phyloP scores from a whole-genome alignment of 768 basidiomycete species.

The Mrakia hoshinonis region DNA sequence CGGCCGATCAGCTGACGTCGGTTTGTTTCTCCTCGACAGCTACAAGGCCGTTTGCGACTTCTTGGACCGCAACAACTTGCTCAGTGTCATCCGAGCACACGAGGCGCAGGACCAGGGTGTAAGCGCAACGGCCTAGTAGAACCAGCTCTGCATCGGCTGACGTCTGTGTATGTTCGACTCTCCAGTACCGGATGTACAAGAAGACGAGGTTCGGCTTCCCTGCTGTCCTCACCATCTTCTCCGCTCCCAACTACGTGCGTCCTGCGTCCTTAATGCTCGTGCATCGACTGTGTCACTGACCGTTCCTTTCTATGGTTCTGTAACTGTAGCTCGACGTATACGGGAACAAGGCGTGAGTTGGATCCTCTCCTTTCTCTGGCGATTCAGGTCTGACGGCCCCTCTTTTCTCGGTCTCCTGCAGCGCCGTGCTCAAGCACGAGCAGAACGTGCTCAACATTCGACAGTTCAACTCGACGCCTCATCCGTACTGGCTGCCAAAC shows the following conservation, averaged over 20 bases:
- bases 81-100: slow-evolving; percentile 94
- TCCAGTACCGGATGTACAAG: slow-evolving; percentile 85
- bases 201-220: slow-evolving; percentile 98
- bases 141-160: neutral
- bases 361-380: neutral
- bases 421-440: slow-evolving; percentile 93
- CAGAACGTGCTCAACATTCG: slow-evolving; percentile 82
- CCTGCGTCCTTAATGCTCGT: neutral
- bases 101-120: slow-evolving; percentile 72
- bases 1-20: neutral
- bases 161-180: neutral
- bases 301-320: neutral
- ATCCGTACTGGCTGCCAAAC: slow-evolving; percentile 67
- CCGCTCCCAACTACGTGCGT: slow-evolving; percentile 53
- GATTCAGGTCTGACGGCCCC: neutral
- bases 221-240: slow-evolving; percentile 99
- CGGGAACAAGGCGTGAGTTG: slow-evolving; percentile 79
- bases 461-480: slow-evolving; percentile 29
- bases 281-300: neutral
- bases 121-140: neutral
- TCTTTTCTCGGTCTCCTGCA: neutral
- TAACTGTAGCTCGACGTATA: slow-evolving; percentile 91
- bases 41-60: slow-evolving; percentile 96
- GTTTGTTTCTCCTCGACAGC: slow-evolving; percentile 43
- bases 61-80: slow-evolving; percentile 89